A percentile compares a stretch with the other conserved stretches of the same genome.
phyloP scores from a whole-genome alignment of 73 alveolate genomes.

The Halteria grandinella region DNA sequence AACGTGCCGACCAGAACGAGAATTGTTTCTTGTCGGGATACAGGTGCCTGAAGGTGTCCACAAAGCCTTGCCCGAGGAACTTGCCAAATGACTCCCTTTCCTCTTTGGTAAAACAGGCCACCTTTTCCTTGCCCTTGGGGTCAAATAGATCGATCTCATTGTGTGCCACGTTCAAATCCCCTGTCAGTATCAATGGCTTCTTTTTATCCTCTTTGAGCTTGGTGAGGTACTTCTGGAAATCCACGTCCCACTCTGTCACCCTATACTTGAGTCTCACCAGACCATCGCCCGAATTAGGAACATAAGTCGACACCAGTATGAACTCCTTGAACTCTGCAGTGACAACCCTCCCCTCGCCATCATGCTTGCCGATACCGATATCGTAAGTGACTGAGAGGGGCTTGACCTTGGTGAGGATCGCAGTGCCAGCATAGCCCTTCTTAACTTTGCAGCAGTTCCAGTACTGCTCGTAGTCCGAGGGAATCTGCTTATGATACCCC shows the following conservation, averaged over 20 bases:
- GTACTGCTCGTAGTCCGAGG: conserved; percentile 58
- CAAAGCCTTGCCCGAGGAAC: conserved; percentile 67
- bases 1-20: conserved; percentile 74
- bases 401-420: conserved; percentile 68
- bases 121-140: conserved; percentile 80
- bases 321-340: conserved; percentile 66
- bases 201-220: conserved; percentile 57
- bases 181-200: conserved; percentile 75
- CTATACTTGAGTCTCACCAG: conserved; percentile 74
- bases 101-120: conserved; percentile 86
- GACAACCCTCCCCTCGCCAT: conserved; percentile 71
- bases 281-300: conserved; percentile 71
- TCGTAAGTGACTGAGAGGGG: conserved; percentile 60
- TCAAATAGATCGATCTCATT: conserved; percentile 84
- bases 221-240: conserved; percentile 74
- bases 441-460: conserved; percentile 58
- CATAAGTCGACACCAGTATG: conserved; percentile 60
- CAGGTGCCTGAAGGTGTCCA: conserved; percentile 81
- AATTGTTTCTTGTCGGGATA: conserved; percentile 73
- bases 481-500: conserved; percentile 16
- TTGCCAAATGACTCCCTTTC: conserved; percentile 82
- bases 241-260: conserved; percentile 90
- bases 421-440: conserved; percentile 80
- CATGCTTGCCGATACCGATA: conserved; percentile 63
- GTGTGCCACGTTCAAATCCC: conserved; percentile 94